Evolutionary conservation across 176 grass and related monocot genomes (phyloP).

Genomic region (Paspalum vaginatum): DNA sequence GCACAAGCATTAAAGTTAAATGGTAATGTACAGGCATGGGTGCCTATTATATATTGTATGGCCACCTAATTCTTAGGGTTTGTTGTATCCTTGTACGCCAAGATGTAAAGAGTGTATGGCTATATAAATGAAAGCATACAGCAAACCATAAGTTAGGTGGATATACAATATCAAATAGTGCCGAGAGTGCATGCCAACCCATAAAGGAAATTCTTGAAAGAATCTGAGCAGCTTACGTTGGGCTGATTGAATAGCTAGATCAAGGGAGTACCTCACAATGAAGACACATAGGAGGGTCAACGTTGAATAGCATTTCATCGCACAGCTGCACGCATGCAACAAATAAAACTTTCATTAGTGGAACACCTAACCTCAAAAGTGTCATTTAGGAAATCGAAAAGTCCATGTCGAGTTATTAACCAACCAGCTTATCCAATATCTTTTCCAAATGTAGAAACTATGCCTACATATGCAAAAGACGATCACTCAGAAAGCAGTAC

Average conservation of each 20-base stretch:
- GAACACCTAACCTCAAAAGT: not conserved
- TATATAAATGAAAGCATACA: too few species aligned
- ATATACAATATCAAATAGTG: too few species aligned
- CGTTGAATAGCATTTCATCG: slow-evolving; percentile 90
- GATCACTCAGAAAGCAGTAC: slow-evolving; percentile 38
- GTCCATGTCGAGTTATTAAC: not conserved
- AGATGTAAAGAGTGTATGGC: too few species aligned
- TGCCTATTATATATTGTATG: not conserved
- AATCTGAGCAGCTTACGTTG: not conserved
- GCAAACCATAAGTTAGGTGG: too few species aligned
- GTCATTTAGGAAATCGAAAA: not conserved
- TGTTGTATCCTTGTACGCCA: too few species aligned
- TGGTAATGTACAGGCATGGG: not conserved
- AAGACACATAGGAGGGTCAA: slow-evolving; percentile 75
- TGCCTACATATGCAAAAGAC: not conserved
- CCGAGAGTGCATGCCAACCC: not conserved
- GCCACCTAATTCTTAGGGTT: too few species aligned
- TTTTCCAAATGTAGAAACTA: not conserved
- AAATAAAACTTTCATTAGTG: slow-evolving; percentile 25
- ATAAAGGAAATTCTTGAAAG: not conserved
- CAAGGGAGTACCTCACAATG: slow-evolving; percentile 74
- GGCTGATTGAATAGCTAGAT: slow-evolving; percentile 2
- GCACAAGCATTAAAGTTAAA: not conserved
- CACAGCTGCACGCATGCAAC: slow-evolving; percentile 62
- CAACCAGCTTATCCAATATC: not conserved